Conservation (phyloP, 192 early-diverging fungal species). For the Rhizophagus sp. region DNA sequence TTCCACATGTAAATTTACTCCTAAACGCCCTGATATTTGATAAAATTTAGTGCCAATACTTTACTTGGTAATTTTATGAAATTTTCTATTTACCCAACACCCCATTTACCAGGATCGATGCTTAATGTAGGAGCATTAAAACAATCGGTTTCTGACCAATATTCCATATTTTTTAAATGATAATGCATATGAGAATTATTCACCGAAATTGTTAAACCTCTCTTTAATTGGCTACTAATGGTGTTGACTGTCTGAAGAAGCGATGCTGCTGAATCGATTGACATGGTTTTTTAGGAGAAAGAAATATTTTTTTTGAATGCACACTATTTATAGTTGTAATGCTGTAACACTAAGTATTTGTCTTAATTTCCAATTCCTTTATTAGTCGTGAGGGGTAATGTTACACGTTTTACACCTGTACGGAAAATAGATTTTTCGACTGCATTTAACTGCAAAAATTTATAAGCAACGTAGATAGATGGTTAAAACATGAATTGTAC, state of each 20-base stretch:
- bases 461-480: too few relatives aligned
- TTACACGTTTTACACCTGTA: too few relatives aligned
- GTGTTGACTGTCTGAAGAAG: constrained; percentile 1
- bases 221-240: not conserved
- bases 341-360: too few relatives aligned
- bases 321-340: too few relatives aligned
- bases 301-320: too few relatives aligned
- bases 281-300: not conserved
- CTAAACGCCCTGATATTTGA: constrained; percentile 4
- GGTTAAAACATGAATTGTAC: too few relatives aligned
- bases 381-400: too few relatives aligned
- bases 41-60: not conserved
- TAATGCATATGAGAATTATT: not conserved
- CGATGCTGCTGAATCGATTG: not conserved
- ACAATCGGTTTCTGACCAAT: constrained; percentile 18
- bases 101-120: constrained; percentile 13
- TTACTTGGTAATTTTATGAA: not conserved
- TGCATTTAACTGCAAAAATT: too few relatives aligned
- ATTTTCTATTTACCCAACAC: constrained; percentile 4
- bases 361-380: too few relatives aligned
- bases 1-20: not conserved
- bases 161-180: constrained; percentile 13
- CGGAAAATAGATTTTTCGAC: too few relatives aligned
- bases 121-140: constrained; percentile 12
- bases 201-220: constrained; percentile 4